Conservation (phyloP, 139 green algal genomes). For the Picochlorum sp. region DNA sequence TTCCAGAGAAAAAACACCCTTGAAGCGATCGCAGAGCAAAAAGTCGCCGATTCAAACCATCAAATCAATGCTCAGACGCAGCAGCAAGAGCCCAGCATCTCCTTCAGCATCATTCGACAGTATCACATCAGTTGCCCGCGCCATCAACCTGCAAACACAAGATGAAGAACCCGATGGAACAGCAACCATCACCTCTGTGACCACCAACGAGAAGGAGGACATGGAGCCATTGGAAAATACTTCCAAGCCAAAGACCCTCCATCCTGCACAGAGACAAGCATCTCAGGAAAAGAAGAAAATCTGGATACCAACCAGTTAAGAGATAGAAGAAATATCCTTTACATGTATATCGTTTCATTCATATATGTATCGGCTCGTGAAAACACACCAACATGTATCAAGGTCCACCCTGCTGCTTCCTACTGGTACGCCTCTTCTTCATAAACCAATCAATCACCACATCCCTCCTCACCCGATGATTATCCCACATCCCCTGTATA, state of each 20-base stretch:
- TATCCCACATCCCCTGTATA: conserved; percentile 12
- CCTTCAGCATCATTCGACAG: background rate
- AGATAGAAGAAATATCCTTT: no score
- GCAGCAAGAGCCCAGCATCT: conserved; percentile 12
- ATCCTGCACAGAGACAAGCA: no score
- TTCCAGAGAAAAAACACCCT: background rate
- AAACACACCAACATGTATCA: background rate
- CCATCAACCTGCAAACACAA: background rate
- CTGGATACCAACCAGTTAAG: no score
- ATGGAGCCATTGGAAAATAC: no score
- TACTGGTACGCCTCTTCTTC: background rate
- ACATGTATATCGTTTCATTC: no score
- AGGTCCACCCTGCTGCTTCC: background rate
- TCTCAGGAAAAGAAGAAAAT: no score
- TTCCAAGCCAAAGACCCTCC: no score
- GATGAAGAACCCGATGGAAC: background rate
- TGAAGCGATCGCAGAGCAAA: conserved; percentile 3
- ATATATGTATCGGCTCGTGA: background rate
- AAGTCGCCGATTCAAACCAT: background rate
- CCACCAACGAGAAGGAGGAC: background rate
- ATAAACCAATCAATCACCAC: conserved; percentile 13
- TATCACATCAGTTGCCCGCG: no score
- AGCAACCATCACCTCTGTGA: background rate
- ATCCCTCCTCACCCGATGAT: conserved; percentile 3
- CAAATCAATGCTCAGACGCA: background rate